A percentile compares a stretch with the other conserved stretches of the same genome.
phyloP scores from a whole-genome alignment of 2,329 filamentous ascomycete genomes.

The Aspergillus costaricaensis region DNA sequence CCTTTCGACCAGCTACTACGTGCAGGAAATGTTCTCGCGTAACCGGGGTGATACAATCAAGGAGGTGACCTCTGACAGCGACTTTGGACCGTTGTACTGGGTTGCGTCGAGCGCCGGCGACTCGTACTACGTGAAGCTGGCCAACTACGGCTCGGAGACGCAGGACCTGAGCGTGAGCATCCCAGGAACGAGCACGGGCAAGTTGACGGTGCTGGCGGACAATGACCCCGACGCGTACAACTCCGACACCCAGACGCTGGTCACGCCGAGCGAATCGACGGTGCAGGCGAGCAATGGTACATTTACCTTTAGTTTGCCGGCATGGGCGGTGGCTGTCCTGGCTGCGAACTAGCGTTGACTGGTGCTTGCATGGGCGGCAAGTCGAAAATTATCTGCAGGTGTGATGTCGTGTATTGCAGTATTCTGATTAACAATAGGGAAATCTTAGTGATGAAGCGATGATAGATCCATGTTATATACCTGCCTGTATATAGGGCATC shows the following conservation, averaged over 20 bases:
- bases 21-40: slow-evolving; percentile 31
- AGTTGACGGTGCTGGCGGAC: slow-evolving; percentile 22
- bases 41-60: slow-evolving; percentile 28
- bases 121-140: slow-evolving; percentile 27
- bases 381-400: background rate
- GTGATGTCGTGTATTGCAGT: background rate
- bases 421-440: no score
- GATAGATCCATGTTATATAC: no score
- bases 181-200: slow-evolving; percentile 15
- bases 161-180: slow-evolving; percentile 26
- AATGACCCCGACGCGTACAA: slow-evolving; percentile 20
- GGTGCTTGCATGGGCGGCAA: background rate
- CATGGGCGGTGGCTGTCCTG: slow-evolving; percentile 25
- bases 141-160: slow-evolving; percentile 21
- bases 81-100: slow-evolving; percentile 34
- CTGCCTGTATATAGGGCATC: no score
- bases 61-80: slow-evolving; percentile 22
- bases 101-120: slow-evolving; percentile 24
- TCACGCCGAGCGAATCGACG: slow-evolving; percentile 12
- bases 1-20: slow-evolving; percentile 31
- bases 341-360: slow-evolving; percentile 9
- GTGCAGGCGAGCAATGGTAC: slow-evolving; percentile 16
- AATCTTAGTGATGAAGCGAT: no score
- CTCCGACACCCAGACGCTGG: slow-evolving; percentile 8
- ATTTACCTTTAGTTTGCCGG: slow-evolving; percentile 22